Evolutionary conservation across 768 basidiomycete genomes (phyloP).

Genomic region (Nidula microcarpa): DNA sequence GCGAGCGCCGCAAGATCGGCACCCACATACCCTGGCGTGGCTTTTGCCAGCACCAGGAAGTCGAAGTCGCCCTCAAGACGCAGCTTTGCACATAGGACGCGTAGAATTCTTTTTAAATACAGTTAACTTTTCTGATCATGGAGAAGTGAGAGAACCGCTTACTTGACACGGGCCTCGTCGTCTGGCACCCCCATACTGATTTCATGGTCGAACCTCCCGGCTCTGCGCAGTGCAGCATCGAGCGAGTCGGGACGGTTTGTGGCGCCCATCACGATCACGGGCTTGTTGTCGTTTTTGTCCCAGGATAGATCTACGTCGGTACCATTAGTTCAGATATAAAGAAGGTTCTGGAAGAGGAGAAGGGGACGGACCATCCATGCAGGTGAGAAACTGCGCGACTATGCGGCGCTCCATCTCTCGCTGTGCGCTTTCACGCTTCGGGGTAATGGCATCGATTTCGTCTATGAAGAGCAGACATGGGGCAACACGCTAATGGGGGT

Average conservation of each 20-base stretch:
- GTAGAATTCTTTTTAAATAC: constrained; percentile 63
- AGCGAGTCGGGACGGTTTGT: constrained; percentile 95
- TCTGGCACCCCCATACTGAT: constrained; percentile 98
- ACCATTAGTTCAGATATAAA: background rate
- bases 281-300: constrained; percentile 91
- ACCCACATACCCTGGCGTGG: constrained; percentile 96
- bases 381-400: constrained; percentile 95
- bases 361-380: constrained; percentile 82
- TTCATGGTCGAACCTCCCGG: constrained; percentile 96
- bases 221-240: constrained; percentile 88
- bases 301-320: constrained; percentile 63
- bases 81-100: constrained; percentile 80
- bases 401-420: constrained; percentile 98
- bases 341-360: too few species aligned
- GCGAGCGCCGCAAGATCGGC: constrained; percentile 90
- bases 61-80: constrained; percentile 87
- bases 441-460: constrained; percentile 97
- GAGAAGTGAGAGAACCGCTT: constrained; percentile 19
- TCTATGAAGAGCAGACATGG: constrained; percentile 96
- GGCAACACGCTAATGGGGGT: constrained; percentile 62
- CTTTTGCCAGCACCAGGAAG: constrained; percentile 80
- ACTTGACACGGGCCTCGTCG: constrained; percentile 88
- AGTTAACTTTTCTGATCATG: background rate
- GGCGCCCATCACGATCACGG: constrained; percentile 92
- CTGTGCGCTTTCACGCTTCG: constrained; percentile 96